Conservation (phyloP, 176 grass and related monocot species). For the Dendrocalamus sinicus region DNA sequence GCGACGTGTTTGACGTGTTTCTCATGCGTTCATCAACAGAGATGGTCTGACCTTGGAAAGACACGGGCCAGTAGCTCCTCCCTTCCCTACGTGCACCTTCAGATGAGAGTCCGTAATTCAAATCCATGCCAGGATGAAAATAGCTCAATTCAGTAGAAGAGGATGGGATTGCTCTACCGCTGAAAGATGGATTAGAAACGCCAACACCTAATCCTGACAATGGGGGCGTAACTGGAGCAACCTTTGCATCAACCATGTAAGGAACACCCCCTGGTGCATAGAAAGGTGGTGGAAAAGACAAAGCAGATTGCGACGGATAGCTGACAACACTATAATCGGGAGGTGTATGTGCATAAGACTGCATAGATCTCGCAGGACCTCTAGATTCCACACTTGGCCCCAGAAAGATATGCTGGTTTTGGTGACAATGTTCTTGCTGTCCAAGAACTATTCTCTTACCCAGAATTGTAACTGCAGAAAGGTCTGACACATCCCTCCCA, state of each 20-base stretch:
- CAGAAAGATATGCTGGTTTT: slow-evolving; percentile 56
- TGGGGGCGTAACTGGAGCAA: slow-evolving; percentile 44
- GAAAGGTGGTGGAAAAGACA: slow-evolving; percentile 44
- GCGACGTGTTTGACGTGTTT: slow-evolving; percentile 17
- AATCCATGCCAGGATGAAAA: slow-evolving; percentile 59
- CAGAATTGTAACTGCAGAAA: slow-evolving; percentile 61
- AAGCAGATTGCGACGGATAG: slow-evolving; percentile 36
- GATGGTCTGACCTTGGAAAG: slow-evolving; percentile 50
- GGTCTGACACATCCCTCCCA: slow-evolving; percentile 20
- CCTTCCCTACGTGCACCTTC: slow-evolving; percentile 53
- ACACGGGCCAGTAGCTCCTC: slow-evolving; percentile 44
- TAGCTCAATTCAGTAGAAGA: slow-evolving; percentile 40
- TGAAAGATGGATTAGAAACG: slow-evolving; percentile 50
- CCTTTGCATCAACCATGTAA: slow-evolving; percentile 58
- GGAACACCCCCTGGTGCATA: slow-evolving; percentile 50
- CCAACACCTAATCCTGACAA: slow-evolving; percentile 44
- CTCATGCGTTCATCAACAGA: slow-evolving; percentile 60
- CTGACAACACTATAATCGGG: slow-evolving; percentile 46
- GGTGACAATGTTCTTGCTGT: slow-evolving; percentile 46
- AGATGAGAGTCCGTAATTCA: slow-evolving; percentile 43
- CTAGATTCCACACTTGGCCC: slow-evolving; percentile 45
- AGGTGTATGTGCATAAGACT: slow-evolving; percentile 44
- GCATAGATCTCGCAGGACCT: slow-evolving; percentile 38
- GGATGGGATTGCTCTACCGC: slow-evolving; percentile 32
- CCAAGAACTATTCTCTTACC: slow-evolving; percentile 54